These are phyloP conservation scores for Murraya koenigii DNA, from an alignment of 345 rosid species.

Conservation along the genomic window DNA sequence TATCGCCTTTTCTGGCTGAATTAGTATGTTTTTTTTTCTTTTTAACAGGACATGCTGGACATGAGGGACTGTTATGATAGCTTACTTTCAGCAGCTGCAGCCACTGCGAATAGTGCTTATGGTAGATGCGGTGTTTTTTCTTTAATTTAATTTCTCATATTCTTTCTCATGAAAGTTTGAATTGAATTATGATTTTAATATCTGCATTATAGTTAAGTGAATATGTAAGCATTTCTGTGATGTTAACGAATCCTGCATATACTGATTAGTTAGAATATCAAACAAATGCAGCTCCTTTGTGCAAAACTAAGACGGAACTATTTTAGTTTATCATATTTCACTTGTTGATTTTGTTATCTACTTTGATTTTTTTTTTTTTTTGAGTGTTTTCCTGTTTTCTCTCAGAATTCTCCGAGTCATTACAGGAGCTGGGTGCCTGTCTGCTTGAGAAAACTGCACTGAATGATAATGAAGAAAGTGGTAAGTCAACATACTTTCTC, in stretches of 20 bases:
- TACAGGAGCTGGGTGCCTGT: constrained; percentile 85
- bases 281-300: not conserved
- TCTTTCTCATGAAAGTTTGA: not conserved
- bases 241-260: not conserved
- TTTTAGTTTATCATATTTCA: not conserved
- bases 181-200: not conserved
- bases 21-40: not conserved
- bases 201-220: not conserved
- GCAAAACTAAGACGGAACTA: not conserved
- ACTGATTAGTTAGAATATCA: not conserved
- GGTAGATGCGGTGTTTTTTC: constrained; percentile 35
- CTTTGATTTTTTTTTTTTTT: not conserved
- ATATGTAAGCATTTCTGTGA: not conserved
- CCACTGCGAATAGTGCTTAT: constrained; percentile 86
- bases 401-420: constrained; percentile 93
- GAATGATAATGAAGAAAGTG: constrained; percentile 85
- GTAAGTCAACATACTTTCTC: constrained; percentile 39
- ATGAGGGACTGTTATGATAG: constrained; percentile 93
- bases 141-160: not conserved
- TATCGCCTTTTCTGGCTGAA: not conserved
- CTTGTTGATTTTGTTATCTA: constrained; percentile 5
- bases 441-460: constrained; percentile 76
- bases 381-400: constrained; percentile 16
- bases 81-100: constrained; percentile 92
- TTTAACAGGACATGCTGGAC: constrained; percentile 68